Base-by-base conservation (phyloP, 2,329 filamentous ascomycete species). In the Cytospora piceicola region DNA sequence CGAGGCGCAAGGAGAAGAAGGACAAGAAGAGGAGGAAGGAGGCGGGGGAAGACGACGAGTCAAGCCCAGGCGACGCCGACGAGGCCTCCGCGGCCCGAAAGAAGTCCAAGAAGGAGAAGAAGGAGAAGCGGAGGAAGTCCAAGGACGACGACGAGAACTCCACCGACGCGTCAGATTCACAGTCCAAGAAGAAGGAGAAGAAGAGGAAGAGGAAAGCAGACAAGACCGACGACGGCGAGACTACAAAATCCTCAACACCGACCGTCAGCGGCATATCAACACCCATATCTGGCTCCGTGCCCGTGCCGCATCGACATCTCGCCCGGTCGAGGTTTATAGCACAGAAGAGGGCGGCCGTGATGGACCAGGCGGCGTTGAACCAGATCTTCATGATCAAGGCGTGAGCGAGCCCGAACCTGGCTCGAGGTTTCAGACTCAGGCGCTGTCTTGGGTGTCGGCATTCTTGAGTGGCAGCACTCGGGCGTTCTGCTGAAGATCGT, bases 261-360 rank as follows among this genome's bases (percentile, higher is more conserved):
- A 79, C 75, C 67, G 78, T 77, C 75, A 79, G 73, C 65, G 73
- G 73, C 22, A 69, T 67, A 52, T 73, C 72, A 17, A 73, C 74
- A 8, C 72, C 73, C 30, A 65, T 70, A 20, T 60, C 72, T n/a
- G n/a, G 9, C 20, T 58, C 64, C 17, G 29, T 83, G 68, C 81
- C 64, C 17, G 29, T 83, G 68, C 81, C 84, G 30, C 87, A 84
- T 58, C 85, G 93, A 69, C 91, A 94, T 75, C 85, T 90, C 63
- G 87, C 94, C 56, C 83, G 94, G 69, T 88, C 91, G 70, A 85
- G 92, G 67, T 92, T 94, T 77, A 97, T 98, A 73, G 90, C 90
- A 64, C 92, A 95, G 72, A 98, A 98, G 82, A 89, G 88, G 72
- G 87, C 90, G 80, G 93, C 94, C 2, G 85, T 93, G 66, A 85